A percentile compares a stretch with the other conserved stretches of the same genome.
Evolutionary conservation across 108 stramenopile species (phyloP).

Genomic region (Ochromonas danica): DNA sequence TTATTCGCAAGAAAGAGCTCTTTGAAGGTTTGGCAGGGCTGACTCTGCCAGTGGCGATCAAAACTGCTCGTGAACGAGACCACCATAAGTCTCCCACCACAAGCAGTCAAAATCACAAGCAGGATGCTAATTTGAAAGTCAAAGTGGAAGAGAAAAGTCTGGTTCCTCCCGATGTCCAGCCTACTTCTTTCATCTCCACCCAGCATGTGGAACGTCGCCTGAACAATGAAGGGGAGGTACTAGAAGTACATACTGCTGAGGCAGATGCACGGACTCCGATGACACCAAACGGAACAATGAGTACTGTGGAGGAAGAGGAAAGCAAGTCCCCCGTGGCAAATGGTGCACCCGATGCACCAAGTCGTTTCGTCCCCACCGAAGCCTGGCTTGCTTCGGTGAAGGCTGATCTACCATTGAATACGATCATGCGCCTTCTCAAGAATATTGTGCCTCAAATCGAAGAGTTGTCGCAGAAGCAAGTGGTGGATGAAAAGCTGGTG

Average conservation of each 20-base stretch:
- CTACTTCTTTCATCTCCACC: constrained; percentile 2
- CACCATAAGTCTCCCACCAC: neutral
- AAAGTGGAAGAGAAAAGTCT: neutral
- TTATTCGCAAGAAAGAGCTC: constrained; percentile 67
- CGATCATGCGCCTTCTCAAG: constrained; percentile 77
- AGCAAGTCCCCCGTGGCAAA: neutral
- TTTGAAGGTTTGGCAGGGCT: constrained; percentile 46
- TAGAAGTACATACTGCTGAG: neutral
- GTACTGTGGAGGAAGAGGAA: neutral
- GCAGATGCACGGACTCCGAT: neutral
- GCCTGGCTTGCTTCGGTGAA: constrained; percentile 81
- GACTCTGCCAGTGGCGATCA: constrained; percentile 38
- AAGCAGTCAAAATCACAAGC: neutral
- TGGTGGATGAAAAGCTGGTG: constrained; percentile 75
- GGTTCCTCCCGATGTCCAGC: neutral
- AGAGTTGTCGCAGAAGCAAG: constrained; percentile 66
- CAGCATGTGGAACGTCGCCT: neutral
- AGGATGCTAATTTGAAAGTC: neutral
- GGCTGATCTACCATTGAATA: constrained; percentile 79
- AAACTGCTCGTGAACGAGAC: neutral
- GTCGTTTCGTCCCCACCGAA: constrained; percentile 42
- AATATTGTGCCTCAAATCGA: constrained; percentile 91
- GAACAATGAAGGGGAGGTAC: neutral
- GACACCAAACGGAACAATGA: neutral
- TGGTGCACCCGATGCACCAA: neutral